Base-by-base conservation (phyloP, 306 rosid genomes). In the Quercus suber region DNA sequence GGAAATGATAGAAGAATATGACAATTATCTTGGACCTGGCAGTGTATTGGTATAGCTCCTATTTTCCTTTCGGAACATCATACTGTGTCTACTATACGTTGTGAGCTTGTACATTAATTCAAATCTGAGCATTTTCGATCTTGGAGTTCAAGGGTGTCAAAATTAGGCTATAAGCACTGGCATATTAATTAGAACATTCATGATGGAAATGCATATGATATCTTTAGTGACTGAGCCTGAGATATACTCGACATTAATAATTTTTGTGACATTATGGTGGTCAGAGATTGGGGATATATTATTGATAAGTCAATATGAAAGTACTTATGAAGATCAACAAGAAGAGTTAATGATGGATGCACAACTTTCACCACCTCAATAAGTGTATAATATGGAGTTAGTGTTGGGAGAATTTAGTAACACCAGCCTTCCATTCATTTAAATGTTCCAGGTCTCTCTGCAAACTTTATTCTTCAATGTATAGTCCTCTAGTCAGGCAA, bases 1-100 rank as follows among this genome's bases (percentile, higher is more conserved):
- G 60, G 94, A 91, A 68, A 95, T 95, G 98, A 90, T 95, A 74
- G 87, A 87, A 89, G 99, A 95, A 86, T 95, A 95, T 79, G 97
- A 95, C 81, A 95, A 89, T 73, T 95, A 95, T 87, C 98, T 95
- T 81, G 99, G 99, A 82, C 97, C 98, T 63, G 99, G 96, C 76
- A 95, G 99, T 75, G 87, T 87, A 61, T 72, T 95, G 99, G 99
- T 95, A 89, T 81, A 7, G 89, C 69, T 56, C 73, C 73, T 73
- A 19, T 74, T 37, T 78, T 76, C 74, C 27, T 73, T 70, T 49
- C 31, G 28, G 72, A 31, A 43, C 52, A 49, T 56, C 9, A 17
- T 77, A 14, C 23, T 59, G 57, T 19, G 60, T 52, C 27, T 71
- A 35, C 68, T 71, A 45, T 51, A 59, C 59, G 15, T 19, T 49